Evolutionary conservation across 257 asterid species (phyloP), one percentile per base, ranked within the genome.

Genomic region (Ophiorrhiza pumila): DNA sequence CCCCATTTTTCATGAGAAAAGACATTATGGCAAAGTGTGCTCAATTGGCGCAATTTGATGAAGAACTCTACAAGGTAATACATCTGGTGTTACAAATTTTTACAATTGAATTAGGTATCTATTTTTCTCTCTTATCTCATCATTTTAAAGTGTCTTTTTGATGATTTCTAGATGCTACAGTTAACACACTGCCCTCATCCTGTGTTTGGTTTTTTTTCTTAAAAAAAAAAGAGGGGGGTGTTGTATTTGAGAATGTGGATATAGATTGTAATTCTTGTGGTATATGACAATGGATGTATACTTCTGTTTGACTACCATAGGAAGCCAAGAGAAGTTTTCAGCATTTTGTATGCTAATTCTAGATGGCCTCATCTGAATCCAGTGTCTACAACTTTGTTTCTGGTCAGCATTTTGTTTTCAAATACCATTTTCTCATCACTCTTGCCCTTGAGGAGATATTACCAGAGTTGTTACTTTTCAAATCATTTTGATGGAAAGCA

Each of bases 21-120:
- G 97, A 88, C 64, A 85, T 90, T 35, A 91, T 94, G 99, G 95
- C 86, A 27, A 94, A 88, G 74, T 91, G 99, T 84, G 98, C 99
- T 69, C 99, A 94, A 73, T 74, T 94, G 80, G 87, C 96, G 32
- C 99, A 94, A 68, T 94, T 94, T 69, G 97, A 94, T 63, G 99
- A 94, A 73, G 99, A 94, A 71, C 99, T 91, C 74, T 94, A 94
- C 84, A 90, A 90, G 96, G 99, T 90, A 77, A 81, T 46, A 27
- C 39, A 25, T 57, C n/a, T 53, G 63, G 71, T 69, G 68, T 66
- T 41, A 46, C n/a, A 34, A 53, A 72, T 20, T 3, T 8, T 63
- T 22, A 0, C 27, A 37, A 22, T 22, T 20, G 9, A 11, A 39
- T 23, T 41, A 63, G 68, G 49, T n/a, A 22, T 35, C 32, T 23